Evolutionary conservation across 331 rosid genomes (phyloP).

Genomic region (Malus hybrid): DNA sequence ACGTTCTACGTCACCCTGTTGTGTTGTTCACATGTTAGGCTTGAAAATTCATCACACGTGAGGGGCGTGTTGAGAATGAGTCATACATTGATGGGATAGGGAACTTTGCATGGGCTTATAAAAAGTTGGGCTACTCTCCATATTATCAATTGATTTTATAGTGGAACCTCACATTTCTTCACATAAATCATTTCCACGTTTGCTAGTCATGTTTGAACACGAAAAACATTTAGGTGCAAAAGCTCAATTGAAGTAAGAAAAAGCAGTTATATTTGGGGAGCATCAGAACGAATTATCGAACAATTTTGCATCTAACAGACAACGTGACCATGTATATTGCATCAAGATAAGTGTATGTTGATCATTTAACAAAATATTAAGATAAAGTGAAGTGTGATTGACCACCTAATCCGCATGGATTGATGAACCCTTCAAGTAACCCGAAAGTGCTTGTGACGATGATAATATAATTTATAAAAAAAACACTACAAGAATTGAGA

Average conservation of each 20-base stretch:
- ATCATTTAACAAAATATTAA: background rate
- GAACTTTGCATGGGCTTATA: no score
- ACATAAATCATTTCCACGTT: no score
- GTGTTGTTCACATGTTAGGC: no score
- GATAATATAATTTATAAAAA: background rate
- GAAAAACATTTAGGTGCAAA: slow-evolving; percentile 9
- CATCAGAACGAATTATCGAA: background rate
- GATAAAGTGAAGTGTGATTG: background rate
- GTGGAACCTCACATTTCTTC: no score
- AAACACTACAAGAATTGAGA: background rate
- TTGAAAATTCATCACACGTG: no score
- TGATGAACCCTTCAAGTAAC: background rate
- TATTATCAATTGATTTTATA: no score
- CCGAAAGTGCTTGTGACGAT: background rate
- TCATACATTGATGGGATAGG: no score
- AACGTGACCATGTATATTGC: background rate
- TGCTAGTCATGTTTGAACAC: background rate
- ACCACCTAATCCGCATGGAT: background rate
- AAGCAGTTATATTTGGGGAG: slow-evolving; percentile 38
- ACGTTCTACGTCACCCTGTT: accelerated
- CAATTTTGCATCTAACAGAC: no score
- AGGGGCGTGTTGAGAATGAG: no score
- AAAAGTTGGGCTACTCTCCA: no score
- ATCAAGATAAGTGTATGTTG: background rate
- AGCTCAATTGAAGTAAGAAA: background rate